These are phyloP conservation scores for Lodderomyces oxycetoniae DNA, from an alignment of 1,139 yeast species.

Conservation along the genomic window DNA sequence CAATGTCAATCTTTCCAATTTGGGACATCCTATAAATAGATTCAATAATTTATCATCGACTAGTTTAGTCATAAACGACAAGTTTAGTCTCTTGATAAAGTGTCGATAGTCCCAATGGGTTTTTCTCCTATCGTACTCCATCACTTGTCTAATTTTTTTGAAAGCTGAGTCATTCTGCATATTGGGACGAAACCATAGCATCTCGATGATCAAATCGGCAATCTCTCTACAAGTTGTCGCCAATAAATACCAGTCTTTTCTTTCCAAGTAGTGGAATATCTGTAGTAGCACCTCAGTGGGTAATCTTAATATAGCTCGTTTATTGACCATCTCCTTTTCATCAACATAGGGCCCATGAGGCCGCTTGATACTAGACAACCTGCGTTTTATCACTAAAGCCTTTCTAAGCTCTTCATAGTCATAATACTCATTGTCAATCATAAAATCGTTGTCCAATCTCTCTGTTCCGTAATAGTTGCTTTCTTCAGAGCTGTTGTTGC, in stretches of 20 bases:
- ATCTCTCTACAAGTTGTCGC: conserved; percentile 78
- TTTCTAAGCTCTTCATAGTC: conserved; percentile 37
- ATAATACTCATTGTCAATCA: conserved; percentile 29
- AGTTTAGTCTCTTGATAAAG: conserved; percentile 74
- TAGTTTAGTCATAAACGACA: conserved; percentile 66
- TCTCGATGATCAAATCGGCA: conserved; percentile 74
- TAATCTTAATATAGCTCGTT: conserved; percentile 45
- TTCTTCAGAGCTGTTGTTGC: conserved; percentile 4
- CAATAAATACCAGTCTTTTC: conserved; percentile 64
- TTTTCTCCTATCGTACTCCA: conserved; percentile 42
- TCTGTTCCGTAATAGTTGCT: conserved; percentile 5
- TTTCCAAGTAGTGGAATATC: conserved; percentile 62
- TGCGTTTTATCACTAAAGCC: conserved; percentile 30
- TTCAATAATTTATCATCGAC: conserved; percentile 59
- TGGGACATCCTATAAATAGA: conserved; percentile 62
- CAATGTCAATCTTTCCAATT: conserved; percentile 79
- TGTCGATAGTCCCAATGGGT: conserved; percentile 72
- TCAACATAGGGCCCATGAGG: conserved; percentile 10
- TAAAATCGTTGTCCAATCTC: conserved; percentile 27
- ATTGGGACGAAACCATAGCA: conserved; percentile 87
- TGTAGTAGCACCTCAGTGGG: conserved; percentile 80
- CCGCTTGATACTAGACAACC: conserved; percentile 16
- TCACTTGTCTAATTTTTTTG: conserved; percentile 48
- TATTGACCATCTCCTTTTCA: conserved; percentile 5
- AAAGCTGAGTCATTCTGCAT: conserved; percentile 54